Evolutionary conservation across 176 grass and related monocot genomes (phyloP).

Genomic region (Aegilops umbellulata): DNA sequence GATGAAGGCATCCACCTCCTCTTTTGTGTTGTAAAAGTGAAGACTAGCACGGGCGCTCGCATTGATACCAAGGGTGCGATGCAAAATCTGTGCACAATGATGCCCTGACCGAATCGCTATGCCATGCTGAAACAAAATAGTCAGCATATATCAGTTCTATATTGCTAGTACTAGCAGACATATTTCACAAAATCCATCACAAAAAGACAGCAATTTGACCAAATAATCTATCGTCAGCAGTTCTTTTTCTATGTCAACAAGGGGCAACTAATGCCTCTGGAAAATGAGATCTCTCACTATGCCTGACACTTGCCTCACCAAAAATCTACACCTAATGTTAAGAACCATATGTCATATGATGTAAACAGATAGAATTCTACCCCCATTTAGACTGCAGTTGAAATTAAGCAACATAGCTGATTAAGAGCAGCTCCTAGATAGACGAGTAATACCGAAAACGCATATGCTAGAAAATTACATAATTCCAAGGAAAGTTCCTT

Average conservation of each 20-base stretch:
- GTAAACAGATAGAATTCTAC: not conserved
- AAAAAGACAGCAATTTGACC: not conserved
- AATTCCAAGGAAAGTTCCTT: not conserved
- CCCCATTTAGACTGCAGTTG: not conserved
- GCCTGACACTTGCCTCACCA: not conserved
- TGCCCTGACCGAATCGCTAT: constrained; percentile 90
- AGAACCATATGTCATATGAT: not conserved
- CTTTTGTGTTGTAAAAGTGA: constrained; percentile 90
- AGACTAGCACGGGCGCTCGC: constrained; percentile 92
- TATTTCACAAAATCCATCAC: not conserved
- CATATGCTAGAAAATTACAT: not conserved
- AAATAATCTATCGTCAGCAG: not conserved
- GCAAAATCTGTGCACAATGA: constrained; percentile 88
- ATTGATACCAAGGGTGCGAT: constrained; percentile 60
- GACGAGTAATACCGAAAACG: not conserved
- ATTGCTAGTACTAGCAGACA: not conserved
- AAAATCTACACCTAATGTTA: not conserved
- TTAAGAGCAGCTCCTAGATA: not conserved
- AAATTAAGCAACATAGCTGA: constrained; percentile 1
- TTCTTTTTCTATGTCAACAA: not conserved
- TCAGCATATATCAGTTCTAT: constrained; percentile 11
- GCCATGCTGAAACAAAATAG: constrained; percentile 62
- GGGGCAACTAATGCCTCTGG: no score
- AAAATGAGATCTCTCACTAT: not conserved
- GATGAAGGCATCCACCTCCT: constrained; percentile 79